Evolutionary conservation across 148 eudicot genomes (phyloP).

Genomic region (Simmondsia chinensis): DNA sequence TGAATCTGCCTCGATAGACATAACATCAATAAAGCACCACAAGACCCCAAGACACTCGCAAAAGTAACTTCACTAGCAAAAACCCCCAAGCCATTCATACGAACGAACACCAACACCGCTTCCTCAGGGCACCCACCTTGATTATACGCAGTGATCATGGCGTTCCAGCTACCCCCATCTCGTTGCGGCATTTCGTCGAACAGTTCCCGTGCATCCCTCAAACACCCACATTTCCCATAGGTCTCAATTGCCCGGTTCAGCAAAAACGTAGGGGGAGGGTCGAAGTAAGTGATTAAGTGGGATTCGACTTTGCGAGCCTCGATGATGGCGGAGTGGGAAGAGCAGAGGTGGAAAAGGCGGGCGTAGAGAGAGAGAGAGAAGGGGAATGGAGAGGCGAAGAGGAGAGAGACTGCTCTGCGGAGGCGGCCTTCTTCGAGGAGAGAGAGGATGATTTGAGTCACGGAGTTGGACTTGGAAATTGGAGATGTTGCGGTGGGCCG

Average conservation of each 20-base stretch:
- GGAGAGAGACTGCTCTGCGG: conserved; percentile 39
- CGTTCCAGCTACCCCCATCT: conserved; percentile 89
- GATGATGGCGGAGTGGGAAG: conserved; percentile 29
- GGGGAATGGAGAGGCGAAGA: conserved; percentile 44
- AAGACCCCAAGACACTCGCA: conserved; percentile 52
- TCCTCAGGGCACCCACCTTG: conserved; percentile 23
- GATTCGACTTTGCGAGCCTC: conserved; percentile 70
- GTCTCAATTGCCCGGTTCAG: conserved; percentile 60
- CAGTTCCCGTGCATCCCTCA: conserved; percentile 50
- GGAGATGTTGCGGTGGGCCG: neutral
- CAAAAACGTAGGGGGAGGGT: conserved; percentile 54
- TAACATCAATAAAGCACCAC: conserved; percentile 40
- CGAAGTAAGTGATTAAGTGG: conserved; percentile 36
- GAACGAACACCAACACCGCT: conserved; percentile 31
- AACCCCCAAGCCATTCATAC: conserved; percentile 36
- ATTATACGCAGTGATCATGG: conserved; percentile 41
- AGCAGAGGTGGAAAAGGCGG: conserved; percentile 50
- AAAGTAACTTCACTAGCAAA: conserved; percentile 48
- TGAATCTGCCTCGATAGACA: conserved; percentile 43
- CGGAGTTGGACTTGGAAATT: conserved; percentile 15
- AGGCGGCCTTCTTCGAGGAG: conserved; percentile 37
- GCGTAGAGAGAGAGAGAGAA: conserved; percentile 45
- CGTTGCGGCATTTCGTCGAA: conserved; percentile 74
- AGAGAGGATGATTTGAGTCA: conserved; percentile 24
- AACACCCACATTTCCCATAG: conserved; percentile 52